Evolutionary conservation across 768 basidiomycete genomes (phyloP), one percentile per base, ranked within the genome.

Genomic region (Pleurotus ostreatus): DNA sequence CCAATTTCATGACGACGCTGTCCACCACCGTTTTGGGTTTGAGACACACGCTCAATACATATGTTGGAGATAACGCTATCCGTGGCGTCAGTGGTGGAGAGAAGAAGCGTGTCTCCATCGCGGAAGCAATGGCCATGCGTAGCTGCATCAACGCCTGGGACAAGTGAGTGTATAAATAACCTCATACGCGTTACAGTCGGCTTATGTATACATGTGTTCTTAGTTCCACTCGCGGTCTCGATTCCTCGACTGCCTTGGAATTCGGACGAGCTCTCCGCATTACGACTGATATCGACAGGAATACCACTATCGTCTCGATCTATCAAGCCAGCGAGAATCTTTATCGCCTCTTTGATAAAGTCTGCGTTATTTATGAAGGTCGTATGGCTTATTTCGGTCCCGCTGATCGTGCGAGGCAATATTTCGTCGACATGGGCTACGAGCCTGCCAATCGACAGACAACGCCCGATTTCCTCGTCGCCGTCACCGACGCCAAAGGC

Each of bases 291-390:
- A 74, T 82, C 1, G 68, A 71, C 41, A 66, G 69, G 20, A 64
- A 71, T 49, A 71, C 87, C 0, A 90, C 86, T 0, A 79, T 94
- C 57, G 89, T 89, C 18, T 87, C 90, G 0, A 83, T 94, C 41
- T 92, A 94, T 69, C 92, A 94, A 71, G 90, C 89, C 8, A 85
- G 88, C 49, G 89, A 93, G 66, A 74, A 77, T 2, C 70, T 89
- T 0, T 86, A 82, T 59, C 52, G 79, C 11, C 70, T 78, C 4
- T 94, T 80, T 65, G 74, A 93, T 76, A 89, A 90, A 66, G 77
- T 92, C 6, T 85, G 88, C 63, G 76, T 93, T 49, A 79, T 94
- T 62, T 83, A 88, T 66, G 86, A 87, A 63, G 88, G 89, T 12
- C 73, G 76, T 20, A 84, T 87, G 78, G 82, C 82, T n/a, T 94